phyloP scores from a whole-genome alignment of 1,139 yeast species.

The Hansenula sp. region DNA sequence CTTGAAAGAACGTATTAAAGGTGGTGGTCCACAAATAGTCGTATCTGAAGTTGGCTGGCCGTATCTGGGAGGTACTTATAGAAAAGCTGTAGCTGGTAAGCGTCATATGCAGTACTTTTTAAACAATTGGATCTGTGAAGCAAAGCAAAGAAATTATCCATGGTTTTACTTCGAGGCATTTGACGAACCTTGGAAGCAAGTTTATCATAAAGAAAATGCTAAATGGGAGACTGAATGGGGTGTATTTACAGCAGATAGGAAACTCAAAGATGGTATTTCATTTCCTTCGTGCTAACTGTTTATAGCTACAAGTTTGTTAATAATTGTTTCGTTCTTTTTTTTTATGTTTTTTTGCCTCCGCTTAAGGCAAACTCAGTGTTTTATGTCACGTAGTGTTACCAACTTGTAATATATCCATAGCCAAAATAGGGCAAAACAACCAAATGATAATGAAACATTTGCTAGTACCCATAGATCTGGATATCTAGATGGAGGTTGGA shows the following conservation, averaged over 20 bases:
- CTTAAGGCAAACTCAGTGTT: not conserved
- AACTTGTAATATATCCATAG: conserved; percentile 64
- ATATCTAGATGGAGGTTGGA: conserved; percentile 51
- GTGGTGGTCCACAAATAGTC: conserved; percentile 30
- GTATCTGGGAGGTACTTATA: conserved; percentile 48
- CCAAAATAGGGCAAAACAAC: conserved; percentile 73
- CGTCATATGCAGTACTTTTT: conserved; percentile 43
- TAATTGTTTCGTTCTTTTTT: too few species aligned
- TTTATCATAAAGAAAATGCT: conserved; percentile 43
- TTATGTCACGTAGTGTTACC: conserved; percentile 26
- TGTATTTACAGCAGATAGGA: conserved; percentile 45
- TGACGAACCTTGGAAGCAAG: conserved; percentile 67
- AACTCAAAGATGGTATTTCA: conserved; percentile 32
- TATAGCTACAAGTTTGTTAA: too few species aligned
- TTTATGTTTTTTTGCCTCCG: too few species aligned
- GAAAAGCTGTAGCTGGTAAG: conserved; percentile 42
- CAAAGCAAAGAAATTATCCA: conserved; percentile 32
- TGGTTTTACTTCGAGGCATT: conserved; percentile 71
- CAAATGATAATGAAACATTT: conserved; percentile 71
- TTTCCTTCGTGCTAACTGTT: conserved; percentile 30
- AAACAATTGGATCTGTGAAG: conserved; percentile 48
- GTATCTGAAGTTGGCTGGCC: conserved; percentile 77
- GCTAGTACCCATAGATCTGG: conserved; percentile 88
- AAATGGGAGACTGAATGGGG: conserved; percentile 77
- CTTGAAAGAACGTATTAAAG: conserved; percentile 15